phyloP scores from a whole-genome alignment of 2,329 filamentous ascomycete species.

The Pseudogymnoascus sp. region DNA sequence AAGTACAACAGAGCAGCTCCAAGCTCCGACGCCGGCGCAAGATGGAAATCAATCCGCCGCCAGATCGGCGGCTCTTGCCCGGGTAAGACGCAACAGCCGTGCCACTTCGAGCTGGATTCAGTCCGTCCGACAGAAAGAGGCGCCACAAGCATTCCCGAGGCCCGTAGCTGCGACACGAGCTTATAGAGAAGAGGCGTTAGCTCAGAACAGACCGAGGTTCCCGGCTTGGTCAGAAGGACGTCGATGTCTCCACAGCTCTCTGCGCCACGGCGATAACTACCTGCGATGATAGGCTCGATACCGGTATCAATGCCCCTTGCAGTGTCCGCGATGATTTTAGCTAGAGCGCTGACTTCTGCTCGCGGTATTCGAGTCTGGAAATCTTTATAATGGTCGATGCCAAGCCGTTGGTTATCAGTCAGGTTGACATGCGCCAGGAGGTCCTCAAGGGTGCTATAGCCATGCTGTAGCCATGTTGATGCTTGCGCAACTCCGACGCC shows the following conservation, averaged over 20 bases:
- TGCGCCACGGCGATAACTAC: conserved; percentile 78
- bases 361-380: conserved; percentile 73
- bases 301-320: conserved; percentile 52
- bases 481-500: conserved; percentile 66
- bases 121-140: conserved; percentile 51
- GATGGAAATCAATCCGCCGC: conserved; percentile 76
- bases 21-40: conserved; percentile 71
- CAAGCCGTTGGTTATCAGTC: conserved; percentile 62
- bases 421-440: conserved; percentile 54
- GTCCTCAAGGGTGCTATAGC: conserved; percentile 67
- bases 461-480: conserved; percentile 66
- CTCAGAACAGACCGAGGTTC: conserved; percentile 43
- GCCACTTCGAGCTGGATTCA: conserved; percentile 68
- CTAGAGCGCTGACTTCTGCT: conserved; percentile 63
- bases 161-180: conserved; percentile 55
- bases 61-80: conserved; percentile 44
- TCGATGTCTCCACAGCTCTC: conserved; percentile 74
- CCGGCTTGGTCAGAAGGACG: conserved; percentile 66
- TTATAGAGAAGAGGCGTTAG: conserved; percentile 54
- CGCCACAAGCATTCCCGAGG: conserved; percentile 58
- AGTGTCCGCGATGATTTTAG: conserved; percentile 50
- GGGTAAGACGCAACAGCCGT: conserved; percentile 72
- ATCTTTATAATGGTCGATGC: conserved; percentile 72
- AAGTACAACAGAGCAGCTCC: conserved; percentile 91
- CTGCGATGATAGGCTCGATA: conserved; percentile 67